Percentiles rank a stretch among this genome's conserved stretches.
Conservation (phyloP, 2,329 filamentous ascomycete species). For the Aureobasidium lini region DNA sequence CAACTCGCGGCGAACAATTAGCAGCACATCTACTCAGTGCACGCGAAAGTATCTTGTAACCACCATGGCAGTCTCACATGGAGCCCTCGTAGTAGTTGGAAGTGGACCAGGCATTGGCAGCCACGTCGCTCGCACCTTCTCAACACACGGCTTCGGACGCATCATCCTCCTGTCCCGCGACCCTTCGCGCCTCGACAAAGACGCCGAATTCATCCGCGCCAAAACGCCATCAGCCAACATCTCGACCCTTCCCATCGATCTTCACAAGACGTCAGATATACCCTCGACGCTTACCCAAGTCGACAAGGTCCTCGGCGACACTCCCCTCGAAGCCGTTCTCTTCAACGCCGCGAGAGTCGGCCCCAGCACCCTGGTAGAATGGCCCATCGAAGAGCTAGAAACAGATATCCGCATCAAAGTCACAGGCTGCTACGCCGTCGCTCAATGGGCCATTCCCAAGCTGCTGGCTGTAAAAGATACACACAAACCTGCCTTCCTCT, state of each 20-base stretch:
- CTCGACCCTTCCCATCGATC: slow-evolving; percentile 38
- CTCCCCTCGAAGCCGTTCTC: slow-evolving; percentile 39
- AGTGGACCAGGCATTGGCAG: slow-evolving; percentile 44
- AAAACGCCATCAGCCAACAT: slow-evolving; percentile 31
- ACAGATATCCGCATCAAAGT: slow-evolving; percentile 45
- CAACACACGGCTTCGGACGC: slow-evolving; percentile 38
- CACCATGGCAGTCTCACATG: neutral
- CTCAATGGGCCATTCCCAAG: slow-evolving; percentile 41
- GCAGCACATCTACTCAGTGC: too few relatives aligned
- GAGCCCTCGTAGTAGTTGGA: slow-evolving; percentile 34
- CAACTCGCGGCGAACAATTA: accelerated
- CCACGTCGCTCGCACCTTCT: slow-evolving; percentile 35
- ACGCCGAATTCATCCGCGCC: slow-evolving; percentile 27
- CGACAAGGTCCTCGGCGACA: slow-evolving; percentile 31
- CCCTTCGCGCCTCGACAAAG: slow-evolving; percentile 31
- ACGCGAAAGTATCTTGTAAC: too few relatives aligned
- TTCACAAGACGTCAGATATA: slow-evolving; percentile 35
- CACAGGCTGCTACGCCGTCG: slow-evolving; percentile 41
- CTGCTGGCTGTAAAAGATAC: slow-evolving; percentile 23
- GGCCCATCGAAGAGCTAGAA: slow-evolving; percentile 38
- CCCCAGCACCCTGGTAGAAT: slow-evolving; percentile 35
- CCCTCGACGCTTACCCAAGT: slow-evolving; percentile 34
- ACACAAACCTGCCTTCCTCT: slow-evolving; percentile 19
- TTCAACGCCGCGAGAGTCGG: slow-evolving; percentile 48
- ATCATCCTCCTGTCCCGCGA: slow-evolving; percentile 44